These are phyloP conservation scores for Solanum rostratum DNA, from an alignment of 257 asterid genomes.

Conservation along the genomic window DNA sequence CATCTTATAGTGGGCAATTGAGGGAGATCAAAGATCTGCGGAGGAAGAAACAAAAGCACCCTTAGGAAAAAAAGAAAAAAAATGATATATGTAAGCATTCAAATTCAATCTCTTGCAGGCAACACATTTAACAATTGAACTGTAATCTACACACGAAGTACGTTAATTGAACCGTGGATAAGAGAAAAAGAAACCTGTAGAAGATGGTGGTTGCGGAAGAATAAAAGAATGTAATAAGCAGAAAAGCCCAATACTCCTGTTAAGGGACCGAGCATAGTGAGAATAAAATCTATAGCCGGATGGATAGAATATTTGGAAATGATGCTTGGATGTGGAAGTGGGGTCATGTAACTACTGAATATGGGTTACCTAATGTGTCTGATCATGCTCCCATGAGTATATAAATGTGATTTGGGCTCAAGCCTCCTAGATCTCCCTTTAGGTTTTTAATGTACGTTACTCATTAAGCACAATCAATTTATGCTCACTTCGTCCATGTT, in stretches of 20 bases:
- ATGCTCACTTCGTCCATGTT: too few relatives aligned
- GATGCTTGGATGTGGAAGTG: background rate
- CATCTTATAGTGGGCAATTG: conserved; percentile 71
- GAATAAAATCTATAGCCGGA: background rate
- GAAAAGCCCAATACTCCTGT: conserved; percentile 71
- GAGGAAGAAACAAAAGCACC: background rate
- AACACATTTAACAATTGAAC: background rate
- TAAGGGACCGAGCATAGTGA: conserved; percentile 35
- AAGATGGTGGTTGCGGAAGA: conserved; percentile 76
- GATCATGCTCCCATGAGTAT: background rate
- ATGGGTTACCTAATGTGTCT: background rate
- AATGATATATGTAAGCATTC: background rate
- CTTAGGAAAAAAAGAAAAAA: background rate
- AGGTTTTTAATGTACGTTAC: background rate
- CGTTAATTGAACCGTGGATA: background rate
- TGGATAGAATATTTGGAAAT: background rate
- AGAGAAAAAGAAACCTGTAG: conserved; percentile 47
- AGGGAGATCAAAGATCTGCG: conserved; percentile 68
- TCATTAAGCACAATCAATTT: too few relatives aligned
- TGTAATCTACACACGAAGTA: background rate
- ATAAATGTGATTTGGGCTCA: background rate
- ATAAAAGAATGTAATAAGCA: conserved; percentile 72
- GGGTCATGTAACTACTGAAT: background rate
- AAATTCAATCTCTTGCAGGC: background rate
- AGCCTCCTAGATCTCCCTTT: background rate